A percentile compares a stretch with the other conserved stretches of the same genome.
phyloP scores from a whole-genome alignment of 345 rosid genomes.

The Lenwebbia sp. region DNA sequence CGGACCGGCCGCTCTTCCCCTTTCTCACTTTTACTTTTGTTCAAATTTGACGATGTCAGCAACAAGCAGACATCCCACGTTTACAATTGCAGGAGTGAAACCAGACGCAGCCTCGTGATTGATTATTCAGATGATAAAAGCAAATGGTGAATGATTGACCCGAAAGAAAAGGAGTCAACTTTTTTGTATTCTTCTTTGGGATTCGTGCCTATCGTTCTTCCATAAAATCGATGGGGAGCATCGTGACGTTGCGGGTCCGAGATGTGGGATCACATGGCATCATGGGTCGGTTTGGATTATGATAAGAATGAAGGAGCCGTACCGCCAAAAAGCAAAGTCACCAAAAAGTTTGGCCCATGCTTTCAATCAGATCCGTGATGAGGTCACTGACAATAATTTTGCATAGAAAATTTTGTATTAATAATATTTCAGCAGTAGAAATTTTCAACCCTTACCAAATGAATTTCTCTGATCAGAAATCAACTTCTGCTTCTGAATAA shows the following conservation, averaged over 20 bases:
- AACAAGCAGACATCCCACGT: rapidly evolving
- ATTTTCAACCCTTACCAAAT: no score
- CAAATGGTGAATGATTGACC: not conserved
- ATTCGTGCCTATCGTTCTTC: not conserved
- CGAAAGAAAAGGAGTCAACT: not conserved
- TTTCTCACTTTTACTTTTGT: not conserved
- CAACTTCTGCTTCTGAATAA: no score
- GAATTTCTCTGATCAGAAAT: no score
- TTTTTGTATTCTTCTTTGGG: no score
- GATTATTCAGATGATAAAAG: not conserved
- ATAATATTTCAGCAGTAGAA: no score
- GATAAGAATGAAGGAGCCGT: not conserved
- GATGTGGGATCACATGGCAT: not conserved
- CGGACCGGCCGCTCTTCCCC: not conserved
- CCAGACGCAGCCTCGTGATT: not conserved
- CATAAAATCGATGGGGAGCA: not conserved
- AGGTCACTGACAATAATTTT: no score
- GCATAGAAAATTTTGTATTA: no score
- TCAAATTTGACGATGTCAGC: not conserved
- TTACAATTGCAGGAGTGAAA: not conserved
- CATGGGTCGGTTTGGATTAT: not conserved
- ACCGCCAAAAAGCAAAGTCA: not conserved
- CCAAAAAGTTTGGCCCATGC: not conserved
- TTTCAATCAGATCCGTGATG: not conserved
- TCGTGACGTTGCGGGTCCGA: not conserved